These are phyloP conservation scores for Rhipidocladum racemiflorum DNA, from an alignment of 176 grass and related monocot genomes.

Conservation along the genomic window DNA sequence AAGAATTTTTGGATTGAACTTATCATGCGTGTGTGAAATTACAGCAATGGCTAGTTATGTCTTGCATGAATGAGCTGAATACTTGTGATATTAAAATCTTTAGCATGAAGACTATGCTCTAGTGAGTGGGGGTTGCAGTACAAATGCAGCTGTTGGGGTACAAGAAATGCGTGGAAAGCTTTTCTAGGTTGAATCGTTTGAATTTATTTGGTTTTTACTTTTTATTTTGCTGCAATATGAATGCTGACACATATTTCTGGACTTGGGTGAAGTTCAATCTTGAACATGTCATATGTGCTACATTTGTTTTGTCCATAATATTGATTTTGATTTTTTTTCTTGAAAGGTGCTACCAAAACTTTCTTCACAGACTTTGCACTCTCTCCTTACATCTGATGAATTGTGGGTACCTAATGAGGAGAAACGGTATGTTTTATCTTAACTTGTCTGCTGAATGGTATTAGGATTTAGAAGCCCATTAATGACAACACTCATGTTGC, in stretches of 20 bases:
- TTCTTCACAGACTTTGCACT: conserved; percentile 94
- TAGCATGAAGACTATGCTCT: background rate
- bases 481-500: conserved; percentile 23
- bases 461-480: conserved; percentile 16
- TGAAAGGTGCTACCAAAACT: conserved; percentile 89
- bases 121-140: background rate
- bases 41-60: background rate
- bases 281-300: conserved; percentile 7
- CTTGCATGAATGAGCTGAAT: background rate
- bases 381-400: conserved; percentile 83
- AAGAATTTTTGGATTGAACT: background rate
- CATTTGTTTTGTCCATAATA: conserved; percentile 11
- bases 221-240: background rate
- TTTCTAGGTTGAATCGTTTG: background rate
- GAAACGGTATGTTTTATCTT: conserved; percentile 68
- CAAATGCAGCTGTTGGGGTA: background rate
- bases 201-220: background rate
- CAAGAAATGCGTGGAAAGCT: background rate
- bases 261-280: background rate
- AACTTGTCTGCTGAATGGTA: conserved; percentile 12
- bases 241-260: background rate
- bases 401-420: conserved; percentile 98
- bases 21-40: background rate
- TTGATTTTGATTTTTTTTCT: conserved; percentile 15
- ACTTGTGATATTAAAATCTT: background rate